A percentile compares a stretch with the other conserved stretches of the same genome.
Evolutionary conservation across 805 yeast genomes (phyloP).

Genomic region (Wickerhamiella domercqiae): DNA sequence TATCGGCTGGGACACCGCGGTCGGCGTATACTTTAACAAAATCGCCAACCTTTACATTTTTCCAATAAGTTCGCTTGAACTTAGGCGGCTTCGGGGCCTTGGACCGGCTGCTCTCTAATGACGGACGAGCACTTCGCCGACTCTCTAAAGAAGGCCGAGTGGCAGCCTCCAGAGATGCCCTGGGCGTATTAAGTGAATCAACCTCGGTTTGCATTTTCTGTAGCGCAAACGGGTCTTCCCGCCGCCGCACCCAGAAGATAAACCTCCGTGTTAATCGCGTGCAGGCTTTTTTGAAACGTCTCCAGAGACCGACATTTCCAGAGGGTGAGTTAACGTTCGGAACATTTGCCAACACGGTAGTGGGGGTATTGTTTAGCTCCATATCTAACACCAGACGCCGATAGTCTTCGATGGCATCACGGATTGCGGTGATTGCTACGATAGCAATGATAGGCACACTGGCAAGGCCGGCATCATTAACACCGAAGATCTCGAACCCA

Average conservation of each 20-base stretch:
- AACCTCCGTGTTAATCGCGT: conserved; percentile 8
- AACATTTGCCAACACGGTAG: conserved; percentile 40
- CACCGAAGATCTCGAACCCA: conserved; percentile 58
- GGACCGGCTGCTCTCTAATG: not conserved
- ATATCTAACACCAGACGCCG: conserved; percentile 47
- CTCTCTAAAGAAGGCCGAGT: not conserved
- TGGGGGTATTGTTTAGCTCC: conserved; percentile 52
- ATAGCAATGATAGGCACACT: conserved; percentile 73
- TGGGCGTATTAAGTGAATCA: not conserved
- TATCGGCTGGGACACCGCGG: conserved; percentile 68
- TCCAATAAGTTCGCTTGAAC: conserved; percentile 47
- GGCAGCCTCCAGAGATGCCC: not conserved
- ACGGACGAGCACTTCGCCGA: not conserved
- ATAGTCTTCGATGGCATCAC: conserved; percentile 67
- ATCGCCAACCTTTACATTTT: conserved; percentile 62
- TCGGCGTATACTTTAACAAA: conserved; percentile 49
- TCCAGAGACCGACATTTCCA: conserved; percentile 47
- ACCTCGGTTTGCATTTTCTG: conserved; percentile 6
- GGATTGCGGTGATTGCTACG: conserved; percentile 55
- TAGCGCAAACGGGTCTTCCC: conserved; percentile 15
- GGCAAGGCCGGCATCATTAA: conserved; percentile 52
- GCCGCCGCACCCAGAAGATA: conserved; percentile 10
- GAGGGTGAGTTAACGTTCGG: conserved; percentile 41
- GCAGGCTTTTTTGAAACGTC: conserved; percentile 46
- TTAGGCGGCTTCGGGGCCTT: conserved; percentile 10